Base-by-base conservation (phyloP, 306 rosid genomes). In the Acacia acuminata region DNA sequence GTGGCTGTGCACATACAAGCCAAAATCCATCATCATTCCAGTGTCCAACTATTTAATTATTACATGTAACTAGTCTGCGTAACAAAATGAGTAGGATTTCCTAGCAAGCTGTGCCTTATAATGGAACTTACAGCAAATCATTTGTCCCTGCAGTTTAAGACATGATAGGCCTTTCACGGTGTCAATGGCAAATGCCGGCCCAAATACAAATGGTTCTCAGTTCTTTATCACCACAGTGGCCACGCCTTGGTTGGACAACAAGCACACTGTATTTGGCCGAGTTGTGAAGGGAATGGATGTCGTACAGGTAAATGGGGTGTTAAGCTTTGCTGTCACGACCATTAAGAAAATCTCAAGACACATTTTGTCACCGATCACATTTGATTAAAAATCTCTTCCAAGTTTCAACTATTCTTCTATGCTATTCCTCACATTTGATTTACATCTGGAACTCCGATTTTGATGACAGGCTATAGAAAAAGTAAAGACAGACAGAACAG, bases 111-210 rank as follows among this genome's bases (percentile, higher is more conserved):
- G 30, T 73, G 22, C n/a, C 75, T 48, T 45, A 20, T 36, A 60
- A 70, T 81, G 60, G 76, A 79, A 81, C 85, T 85, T 77, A 45
- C 4, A 81, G 68, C 71, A 42, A 81, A 70, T 73, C 14, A 7
- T 65, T 72, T 87, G 56, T 83, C 55, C 78, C 38, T 88, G 88
- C 93, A 96, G 99, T 78, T 89, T 94, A 82, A 90, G 99, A 84
- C 99, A 96, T 70, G 99, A 96, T 82, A 90, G 99, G 73, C 98
- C 99, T 81, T 96, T 96, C 91, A 96, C 98, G 1, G 78, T 94
- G 55, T 96, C 99, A 71, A 96, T 96, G 99, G 99, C 99, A 75
- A 96, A 96, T 86, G 99, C 97, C 1, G 99, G 99, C 40, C 94
- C 85, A 40, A 94, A 96, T 81, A 84, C 98, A 63, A 96, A 96